Evolutionary conservation across 257 asterid genomes (phyloP), one percentile per base, ranked within the genome.

Genomic region (Nicotiana paniculata): DNA sequence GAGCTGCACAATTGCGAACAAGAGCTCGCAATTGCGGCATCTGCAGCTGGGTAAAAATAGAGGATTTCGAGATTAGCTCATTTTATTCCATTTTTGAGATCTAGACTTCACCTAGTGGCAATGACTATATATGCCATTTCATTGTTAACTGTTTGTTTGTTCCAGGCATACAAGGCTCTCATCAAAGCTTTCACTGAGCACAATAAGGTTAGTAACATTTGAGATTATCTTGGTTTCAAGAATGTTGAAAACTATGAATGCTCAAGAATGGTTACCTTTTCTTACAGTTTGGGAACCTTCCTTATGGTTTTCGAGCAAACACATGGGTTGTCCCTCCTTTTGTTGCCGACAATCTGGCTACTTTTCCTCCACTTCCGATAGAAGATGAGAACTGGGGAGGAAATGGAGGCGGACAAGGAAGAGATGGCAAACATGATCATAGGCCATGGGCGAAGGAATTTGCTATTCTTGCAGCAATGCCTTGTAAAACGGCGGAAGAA

Each of bases 311-410:
- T 89, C 99, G 98, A 18, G 97, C 99, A 81, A 96, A 96, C 76
- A 92, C 99, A 35, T 96, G 99, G 99, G 95, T 96, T 67, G 93
- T 87, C 78, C 98, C 98, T 87, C 90, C 97, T 12, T 88, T 97
- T 68, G 83, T 92, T 43, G 81, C 84, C 8, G 95, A 93, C 85
- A 85, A 92, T 82, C 81, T 90, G 28, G 82, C 88, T 64, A 87
- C 87, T 24, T 90, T 92, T 77, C 84, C 85, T 61, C 92, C 97
- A 30, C 92, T 96, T 78, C 97, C 98, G 9, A 48, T 88, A 16
- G 99, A 96, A 90, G 98, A 96, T 86, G 97, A 91, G 85, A 89
- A 81, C n/a, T 96, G 98, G 98, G 98, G 97, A 77, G 99, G 99
- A 77, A 90, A 86, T 82, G 99, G 99, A 69, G 99, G 99, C 66